phyloP scores from a whole-genome alignment of 2,329 filamentous ascomycete species.

The Fonsecaea erecta region DNA sequence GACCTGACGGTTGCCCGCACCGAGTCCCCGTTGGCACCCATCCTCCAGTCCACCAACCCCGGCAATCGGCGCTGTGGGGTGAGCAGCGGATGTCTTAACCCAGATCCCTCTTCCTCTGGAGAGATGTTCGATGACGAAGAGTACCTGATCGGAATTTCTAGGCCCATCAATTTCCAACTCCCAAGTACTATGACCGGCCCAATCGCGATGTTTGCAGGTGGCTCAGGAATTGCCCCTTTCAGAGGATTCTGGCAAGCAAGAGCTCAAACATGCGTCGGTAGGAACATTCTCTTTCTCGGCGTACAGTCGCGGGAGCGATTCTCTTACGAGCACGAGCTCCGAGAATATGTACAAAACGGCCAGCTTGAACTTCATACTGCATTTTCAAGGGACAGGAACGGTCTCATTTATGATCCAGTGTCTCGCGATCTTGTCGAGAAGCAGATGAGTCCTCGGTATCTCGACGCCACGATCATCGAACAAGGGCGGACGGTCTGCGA shows the following conservation, averaged over 20 bases:
- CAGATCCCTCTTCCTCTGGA: slow-evolving; percentile 16
- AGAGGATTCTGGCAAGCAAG: slow-evolving; percentile 27
- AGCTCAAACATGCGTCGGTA: slow-evolving; percentile 24
- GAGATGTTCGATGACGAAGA: slow-evolving; percentile 27
- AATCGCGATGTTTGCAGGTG: slow-evolving; percentile 28
- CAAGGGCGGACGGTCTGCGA: slow-evolving; percentile 30
- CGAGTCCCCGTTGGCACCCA: slow-evolving; percentile 14
- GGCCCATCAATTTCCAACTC: slow-evolving; percentile 25
- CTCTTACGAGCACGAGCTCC: slow-evolving; percentile 27
- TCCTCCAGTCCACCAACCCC: slow-evolving; percentile 8
- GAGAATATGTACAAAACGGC: slow-evolving; percentile 21
- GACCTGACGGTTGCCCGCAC: slow-evolving; percentile 25
- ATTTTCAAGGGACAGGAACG: slow-evolving; percentile 24
- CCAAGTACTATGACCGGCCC: slow-evolving; percentile 21
- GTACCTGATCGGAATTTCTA: slow-evolving; percentile 23
- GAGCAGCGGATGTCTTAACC: slow-evolving; percentile 25
- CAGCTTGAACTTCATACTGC: slow-evolving; percentile 28
- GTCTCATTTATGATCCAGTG: slow-evolving; percentile 23
- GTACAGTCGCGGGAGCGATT: slow-evolving; percentile 25
- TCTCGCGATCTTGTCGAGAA: slow-evolving; percentile 27
- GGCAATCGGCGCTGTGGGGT: slow-evolving; percentile 17
- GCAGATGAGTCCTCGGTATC: slow-evolving; percentile 23
- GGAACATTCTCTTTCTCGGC: slow-evolving; percentile 27
- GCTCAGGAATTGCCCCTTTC: slow-evolving; percentile 24
- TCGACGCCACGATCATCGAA: slow-evolving; percentile 22